These are phyloP conservation scores for Neurospora intermedia DNA, from an alignment of 495 filamentous ascomycete genomes.

Conservation along the genomic window DNA sequence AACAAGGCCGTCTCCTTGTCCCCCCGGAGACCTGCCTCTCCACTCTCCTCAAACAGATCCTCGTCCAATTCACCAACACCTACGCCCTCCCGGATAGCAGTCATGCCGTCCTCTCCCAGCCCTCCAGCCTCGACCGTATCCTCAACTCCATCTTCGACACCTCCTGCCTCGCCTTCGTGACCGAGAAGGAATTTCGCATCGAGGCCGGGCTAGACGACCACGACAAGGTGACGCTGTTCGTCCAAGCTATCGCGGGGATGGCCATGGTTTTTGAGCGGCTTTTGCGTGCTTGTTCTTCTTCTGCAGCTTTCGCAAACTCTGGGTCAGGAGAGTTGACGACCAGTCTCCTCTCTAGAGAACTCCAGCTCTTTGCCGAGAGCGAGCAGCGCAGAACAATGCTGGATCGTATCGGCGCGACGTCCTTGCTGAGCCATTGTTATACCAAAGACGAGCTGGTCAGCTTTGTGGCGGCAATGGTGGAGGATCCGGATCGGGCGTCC, in stretches of 20 bases:
- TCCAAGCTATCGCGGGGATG: conserved; percentile 22
- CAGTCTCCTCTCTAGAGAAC: conserved; percentile 11
- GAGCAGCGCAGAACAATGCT: conserved; percentile 16
- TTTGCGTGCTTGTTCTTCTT: background rate
- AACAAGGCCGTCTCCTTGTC: conserved; percentile 11
- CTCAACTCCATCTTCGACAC: conserved; percentile 20
- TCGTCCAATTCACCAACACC: conserved; percentile 9
- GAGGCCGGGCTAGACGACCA: conserved; percentile 16
- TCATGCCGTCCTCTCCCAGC: conserved; percentile 8
- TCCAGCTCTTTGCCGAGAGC: conserved; percentile 23
- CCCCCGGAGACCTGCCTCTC: conserved; percentile 15
- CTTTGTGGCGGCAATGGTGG: conserved; percentile 11
- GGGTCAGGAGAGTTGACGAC: background rate
- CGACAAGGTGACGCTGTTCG: conserved; percentile 14
- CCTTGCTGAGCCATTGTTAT: conserved; percentile 15
- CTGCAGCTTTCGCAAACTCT: background rate
- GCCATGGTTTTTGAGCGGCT: conserved; percentile 18
- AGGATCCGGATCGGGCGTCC: background rate
- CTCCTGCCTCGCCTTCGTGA: conserved; percentile 14
- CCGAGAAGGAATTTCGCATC: conserved; percentile 9
- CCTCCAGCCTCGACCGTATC: conserved; percentile 9
- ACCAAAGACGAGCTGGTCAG: conserved; percentile 12
- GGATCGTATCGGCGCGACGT: conserved; percentile 11
- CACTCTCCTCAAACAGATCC: conserved; percentile 10
- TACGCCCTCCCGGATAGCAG: conserved; percentile 8